Evolutionary conservation across 257 asterid genomes (phyloP), one percentile per base, ranked within the genome.

Genomic region (Lavandula angustifolia): DNA sequence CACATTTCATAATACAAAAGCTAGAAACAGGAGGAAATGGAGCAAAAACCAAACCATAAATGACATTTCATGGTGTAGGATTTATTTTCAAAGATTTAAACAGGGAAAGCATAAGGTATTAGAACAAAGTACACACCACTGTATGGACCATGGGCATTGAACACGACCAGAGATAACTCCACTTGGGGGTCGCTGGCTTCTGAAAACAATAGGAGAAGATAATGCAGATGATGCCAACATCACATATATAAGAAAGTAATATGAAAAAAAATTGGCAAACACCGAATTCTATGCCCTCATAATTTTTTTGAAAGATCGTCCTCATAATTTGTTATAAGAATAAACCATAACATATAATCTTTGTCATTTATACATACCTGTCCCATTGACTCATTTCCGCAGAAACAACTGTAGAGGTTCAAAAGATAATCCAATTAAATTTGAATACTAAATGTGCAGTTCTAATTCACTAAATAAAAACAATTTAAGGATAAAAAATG

Each of bases 151-250:
- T 80, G 94, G 40, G 81, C 70, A 63, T 83, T 73, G 80, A 87
- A 89, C 87, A 79, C 73, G 64, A 89, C 87, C 76, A 90, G 75
- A 31, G 87, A 74, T 38, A 90, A 70, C 76, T 76, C 88, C 56
- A 70, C 79, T 60, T 64, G 77, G 81, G 32, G 67, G 81, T 62
- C 31, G 88, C 71, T 63, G 75, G 80, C 77, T 85, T 87, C 97
- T 87, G 85, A 57, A 75, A 55, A 79, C 40, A n/a, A 54, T 16
- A 54, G 6, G 51, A 35, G 44, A 46, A 9, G 64, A 58, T 4
- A 16, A 32, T 10, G 46, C 29, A 43, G 14, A 33, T 49, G 53
- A 62, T 14, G 9, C 17, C 35, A 35, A 60, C n/a, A 9, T 54
- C 69, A 22, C 41, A 47, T 6, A 41, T 54, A n/a, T 13, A 53